Percentiles rank a stretch among this genome's conserved stretches.
phyloP scores from a whole-genome alignment of 169 alveolate genomes.

The Plasmodium coatneyi region DNA sequence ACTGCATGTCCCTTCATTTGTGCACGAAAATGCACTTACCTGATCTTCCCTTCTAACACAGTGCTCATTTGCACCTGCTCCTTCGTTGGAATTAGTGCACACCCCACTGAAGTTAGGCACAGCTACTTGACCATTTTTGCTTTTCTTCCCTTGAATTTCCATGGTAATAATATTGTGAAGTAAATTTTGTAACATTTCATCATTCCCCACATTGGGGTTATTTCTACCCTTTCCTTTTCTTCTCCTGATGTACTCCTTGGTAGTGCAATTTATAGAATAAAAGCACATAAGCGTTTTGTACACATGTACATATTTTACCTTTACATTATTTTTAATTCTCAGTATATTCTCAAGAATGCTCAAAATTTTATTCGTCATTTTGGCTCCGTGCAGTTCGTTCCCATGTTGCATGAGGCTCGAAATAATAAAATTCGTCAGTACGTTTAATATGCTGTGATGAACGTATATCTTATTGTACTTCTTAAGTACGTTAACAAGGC shows the following conservation, averaged over 20 bases:
- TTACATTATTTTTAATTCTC: constrained; percentile 35
- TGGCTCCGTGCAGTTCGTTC: not conserved
- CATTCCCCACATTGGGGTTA: not conserved
- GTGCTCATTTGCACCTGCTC: not conserved
- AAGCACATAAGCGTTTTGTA: constrained; percentile 12
- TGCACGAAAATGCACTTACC: not conserved
- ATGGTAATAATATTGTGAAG: not conserved
- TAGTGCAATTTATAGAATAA: not conserved
- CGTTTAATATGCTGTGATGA: constrained; percentile 3
- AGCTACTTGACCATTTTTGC: not conserved
- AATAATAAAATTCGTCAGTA: constrained; percentile 19
- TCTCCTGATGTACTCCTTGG: not conserved
- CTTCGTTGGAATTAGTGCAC: not conserved
- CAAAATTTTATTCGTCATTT: constrained; percentile 14
- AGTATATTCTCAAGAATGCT: constrained; percentile 24
- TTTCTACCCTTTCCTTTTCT: constrained; percentile 1
- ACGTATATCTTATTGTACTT: constrained; percentile 27
- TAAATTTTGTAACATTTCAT: constrained; percentile 8
- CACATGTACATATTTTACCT: constrained; percentile 41
- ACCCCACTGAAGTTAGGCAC: not conserved
- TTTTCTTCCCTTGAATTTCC: not conserved
- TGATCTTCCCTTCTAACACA: not conserved
- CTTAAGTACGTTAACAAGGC: constrained; percentile 33
- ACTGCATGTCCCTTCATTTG: not conserved
- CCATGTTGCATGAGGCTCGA: constrained; percentile 2